These are phyloP conservation scores for Selaginella tamariscina DNA, from an alignment of 75 land plant genomes.

Conservation along the genomic window DNA sequence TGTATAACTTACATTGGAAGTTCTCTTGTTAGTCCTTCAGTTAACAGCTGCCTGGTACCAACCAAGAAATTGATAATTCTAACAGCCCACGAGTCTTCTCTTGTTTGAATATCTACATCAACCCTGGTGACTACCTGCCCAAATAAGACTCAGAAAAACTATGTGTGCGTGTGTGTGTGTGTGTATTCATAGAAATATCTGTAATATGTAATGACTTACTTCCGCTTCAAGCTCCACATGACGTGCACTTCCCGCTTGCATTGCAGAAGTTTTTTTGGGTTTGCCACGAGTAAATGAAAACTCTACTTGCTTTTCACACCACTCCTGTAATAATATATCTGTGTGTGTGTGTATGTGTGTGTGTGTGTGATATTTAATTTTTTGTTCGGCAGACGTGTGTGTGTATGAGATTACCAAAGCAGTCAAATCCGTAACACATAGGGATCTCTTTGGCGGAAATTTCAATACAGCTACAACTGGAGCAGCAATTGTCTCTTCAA, in stretches of 20 bases:
- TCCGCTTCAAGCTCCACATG: constrained; percentile 71
- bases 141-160: constrained; percentile 1
- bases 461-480: constrained; percentile 27
- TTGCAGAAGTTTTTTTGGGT: constrained; percentile 45
- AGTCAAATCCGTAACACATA: constrained; percentile 71
- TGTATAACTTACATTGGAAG: constrained; percentile 46
- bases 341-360: neutral
- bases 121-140: constrained; percentile 53
- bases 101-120: constrained; percentile 34
- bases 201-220: constrained; percentile 27
- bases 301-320: constrained; percentile 94
- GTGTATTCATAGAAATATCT: no score
- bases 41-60: constrained; percentile 55
- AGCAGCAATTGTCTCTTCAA: neutral
- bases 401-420: constrained; percentile 29
- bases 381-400: neutral
- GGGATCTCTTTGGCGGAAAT: constrained; percentile 28
- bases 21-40: constrained; percentile 82
- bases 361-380: neutral
- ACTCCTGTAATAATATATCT: constrained; percentile 41
- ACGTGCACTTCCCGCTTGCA: constrained; percentile 69
- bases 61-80: constrained; percentile 49
- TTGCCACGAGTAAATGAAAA: constrained; percentile 42
- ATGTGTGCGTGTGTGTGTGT: no score
- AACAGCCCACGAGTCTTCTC: constrained; percentile 68